Base-by-base conservation (phyloP, 2,329 filamentous ascomycete species). In the Fusarium begoniae region DNA sequence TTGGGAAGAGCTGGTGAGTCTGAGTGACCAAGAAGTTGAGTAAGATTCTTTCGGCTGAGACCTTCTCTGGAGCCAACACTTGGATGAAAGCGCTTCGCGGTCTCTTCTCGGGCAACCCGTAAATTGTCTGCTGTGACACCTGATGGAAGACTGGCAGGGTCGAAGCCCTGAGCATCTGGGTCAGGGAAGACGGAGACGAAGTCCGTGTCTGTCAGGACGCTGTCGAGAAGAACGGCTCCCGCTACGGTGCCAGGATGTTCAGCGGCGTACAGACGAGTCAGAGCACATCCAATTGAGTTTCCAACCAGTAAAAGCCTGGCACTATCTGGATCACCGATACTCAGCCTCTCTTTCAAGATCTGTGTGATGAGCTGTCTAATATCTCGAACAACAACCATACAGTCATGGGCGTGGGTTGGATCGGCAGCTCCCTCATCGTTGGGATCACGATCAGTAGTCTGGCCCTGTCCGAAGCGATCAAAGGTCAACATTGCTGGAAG, bases 391-490 rank as follows among this genome's bases (percentile, higher is more conserved):
- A 83, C 84, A 37, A 83, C 82, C 40, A 81, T 78, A 12, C 82
- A 79, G 70, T 88, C 86, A 70, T 90, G 88, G 11, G 84, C 86
- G 63, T 88, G 82, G 30, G 50, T 76, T 28, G 56, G 77, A 45
- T 83, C 83, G 7, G 76, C 67, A 1, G 82, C 84, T 55, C 57
- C 61, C 7, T 66, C 69, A 17, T 90, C 87, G 7, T 79, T 77
- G n/a, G 88, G 87, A 54, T 85, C 83, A 77, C 85, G 74, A 81
- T 85, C 80, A 59, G 79, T 81, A 26, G 76, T 76, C 40, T 80
- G 79, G 15, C 88, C 88, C 77, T 90, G 89, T 14, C 89, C 88
- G 72, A 86, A 90, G 47, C 89, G 87, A 78, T 90, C 89, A 70
- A 90, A 90, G 50, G 85, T 85, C 8, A 90, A 81, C 24, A 90